A percentile compares a stretch with the other conserved stretches of the same genome.
Evolutionary conservation across 306 rosid genomes (phyloP).

Genomic region (Crotalaria pallida): DNA sequence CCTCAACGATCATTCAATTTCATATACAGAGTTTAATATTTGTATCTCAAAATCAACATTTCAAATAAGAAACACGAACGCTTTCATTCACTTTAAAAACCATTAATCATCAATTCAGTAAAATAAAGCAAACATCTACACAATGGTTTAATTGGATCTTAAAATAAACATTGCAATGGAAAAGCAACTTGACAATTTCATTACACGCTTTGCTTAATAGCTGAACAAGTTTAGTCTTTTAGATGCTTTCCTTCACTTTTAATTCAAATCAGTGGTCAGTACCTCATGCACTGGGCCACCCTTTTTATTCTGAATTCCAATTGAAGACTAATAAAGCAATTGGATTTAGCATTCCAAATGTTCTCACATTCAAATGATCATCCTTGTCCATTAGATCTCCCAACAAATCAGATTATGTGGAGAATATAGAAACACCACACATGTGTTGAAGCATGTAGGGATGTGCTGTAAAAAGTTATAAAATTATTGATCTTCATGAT

Average conservation of each 20-base stretch:
- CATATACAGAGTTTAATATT: not conserved
- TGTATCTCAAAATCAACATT: not conserved
- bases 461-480: not conserved
- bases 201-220: not conserved
- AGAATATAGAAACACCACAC: constrained; percentile 5
- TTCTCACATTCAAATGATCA: not conserved
- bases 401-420: not conserved
- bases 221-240: not conserved
- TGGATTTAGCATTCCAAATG: not conserved
- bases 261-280: constrained; percentile 1
- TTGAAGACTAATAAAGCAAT: not conserved
- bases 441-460: not conserved
- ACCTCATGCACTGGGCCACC: not conserved
- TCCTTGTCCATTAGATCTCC: constrained; percentile 23
- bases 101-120: not conserved
- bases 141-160: constrained; percentile 1
- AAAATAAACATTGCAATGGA: constrained; percentile 3
- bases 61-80: not conserved
- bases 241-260: constrained; percentile 11
- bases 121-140: not conserved
- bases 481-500: not conserved
- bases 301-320: constrained; percentile 11
- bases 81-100: constrained; percentile 5
- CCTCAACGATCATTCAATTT: constrained; percentile 2
- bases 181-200: constrained; percentile 5